Conservation (phyloP, 176 grass and related monocot genomes). For the Coix lacrymajobi region DNA sequence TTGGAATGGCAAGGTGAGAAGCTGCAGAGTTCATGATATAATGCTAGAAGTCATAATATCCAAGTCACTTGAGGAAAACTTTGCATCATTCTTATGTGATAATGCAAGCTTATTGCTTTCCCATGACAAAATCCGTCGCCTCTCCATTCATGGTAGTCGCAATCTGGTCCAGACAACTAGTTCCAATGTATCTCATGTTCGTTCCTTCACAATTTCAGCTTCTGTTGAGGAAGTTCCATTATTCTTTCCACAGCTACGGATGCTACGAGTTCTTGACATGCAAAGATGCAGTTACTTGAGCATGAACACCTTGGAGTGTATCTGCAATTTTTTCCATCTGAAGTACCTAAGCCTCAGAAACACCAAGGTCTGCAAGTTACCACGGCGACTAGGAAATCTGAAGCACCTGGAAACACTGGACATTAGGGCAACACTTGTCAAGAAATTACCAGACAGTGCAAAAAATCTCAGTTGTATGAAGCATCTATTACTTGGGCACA, state of each 20-base stretch:
- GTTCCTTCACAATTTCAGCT: conserved; percentile 8
- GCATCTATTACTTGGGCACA: neutral
- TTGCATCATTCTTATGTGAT: conserved; percentile 10
- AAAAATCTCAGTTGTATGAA: neutral
- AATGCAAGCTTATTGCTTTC: neutral
- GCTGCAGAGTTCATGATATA: conserved; percentile 31
- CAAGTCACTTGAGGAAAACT: conserved; percentile 35
- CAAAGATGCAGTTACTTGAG: neutral
- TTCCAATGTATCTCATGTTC: conserved; percentile 1
- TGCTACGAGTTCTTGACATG: conserved; percentile 31
- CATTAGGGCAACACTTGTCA: conserved; percentile 20
- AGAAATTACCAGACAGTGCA: conserved; percentile 12
- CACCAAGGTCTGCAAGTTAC: neutral
- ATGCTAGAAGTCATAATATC: conserved; percentile 34
- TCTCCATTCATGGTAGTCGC: neutral
- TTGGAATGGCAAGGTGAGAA: conserved; percentile 21
- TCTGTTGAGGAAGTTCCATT: neutral
- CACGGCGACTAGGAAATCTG: neutral
- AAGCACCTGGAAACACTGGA: conserved; percentile 29
- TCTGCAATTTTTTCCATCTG: conserved; percentile 8
- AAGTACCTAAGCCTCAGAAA: conserved; percentile 24
- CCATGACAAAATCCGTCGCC: conserved; percentile 9
- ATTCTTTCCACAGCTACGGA: neutral
- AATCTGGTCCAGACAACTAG: neutral
- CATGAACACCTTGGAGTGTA: neutral